Evolutionary conservation across 345 rosid genomes (phyloP).

Genomic region (Bretschneidera sinensis): DNA sequence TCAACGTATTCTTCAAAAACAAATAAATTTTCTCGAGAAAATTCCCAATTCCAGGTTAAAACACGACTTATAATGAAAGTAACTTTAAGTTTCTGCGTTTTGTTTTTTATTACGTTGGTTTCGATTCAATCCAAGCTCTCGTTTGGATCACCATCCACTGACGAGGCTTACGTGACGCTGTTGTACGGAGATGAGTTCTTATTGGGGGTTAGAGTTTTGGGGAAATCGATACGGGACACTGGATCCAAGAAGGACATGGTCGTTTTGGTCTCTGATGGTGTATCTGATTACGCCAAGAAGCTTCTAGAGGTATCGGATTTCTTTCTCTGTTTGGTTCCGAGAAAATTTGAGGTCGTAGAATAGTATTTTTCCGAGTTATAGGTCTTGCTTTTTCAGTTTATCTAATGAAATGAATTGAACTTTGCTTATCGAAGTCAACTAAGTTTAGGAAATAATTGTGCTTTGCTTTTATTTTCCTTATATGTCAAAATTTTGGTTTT

Average conservation of each 20-base stretch:
- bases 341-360: background rate
- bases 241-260: slow-evolving; percentile 82
- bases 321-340: background rate
- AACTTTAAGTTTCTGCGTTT: slow-evolving; percentile 24
- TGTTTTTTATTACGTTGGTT: slow-evolving; percentile 24
- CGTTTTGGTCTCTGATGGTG: slow-evolving; percentile 91
- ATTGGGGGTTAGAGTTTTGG: slow-evolving; percentile 89
- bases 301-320: slow-evolving; percentile 45
- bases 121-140: slow-evolving; percentile 31
- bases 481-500: background rate
- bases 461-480: no score
- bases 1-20: no score
- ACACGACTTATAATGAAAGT: slow-evolving; percentile 20
- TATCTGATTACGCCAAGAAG: slow-evolving; percentile 63
- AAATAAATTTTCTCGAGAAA: slow-evolving; percentile 36
- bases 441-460: background rate
- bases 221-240: slow-evolving; percentile 80
- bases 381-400: background rate
- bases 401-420: no score
- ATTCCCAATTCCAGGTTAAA: slow-evolving; percentile 3
- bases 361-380: background rate
- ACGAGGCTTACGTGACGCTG: slow-evolving; percentile 76
- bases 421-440: background rate
- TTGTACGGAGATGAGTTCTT: slow-evolving; percentile 93
- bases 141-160: slow-evolving; percentile 33